phyloP scores from a whole-genome alignment of 192 early-diverging fungal genomes.

The Ramicandelaber brevisporus region DNA sequence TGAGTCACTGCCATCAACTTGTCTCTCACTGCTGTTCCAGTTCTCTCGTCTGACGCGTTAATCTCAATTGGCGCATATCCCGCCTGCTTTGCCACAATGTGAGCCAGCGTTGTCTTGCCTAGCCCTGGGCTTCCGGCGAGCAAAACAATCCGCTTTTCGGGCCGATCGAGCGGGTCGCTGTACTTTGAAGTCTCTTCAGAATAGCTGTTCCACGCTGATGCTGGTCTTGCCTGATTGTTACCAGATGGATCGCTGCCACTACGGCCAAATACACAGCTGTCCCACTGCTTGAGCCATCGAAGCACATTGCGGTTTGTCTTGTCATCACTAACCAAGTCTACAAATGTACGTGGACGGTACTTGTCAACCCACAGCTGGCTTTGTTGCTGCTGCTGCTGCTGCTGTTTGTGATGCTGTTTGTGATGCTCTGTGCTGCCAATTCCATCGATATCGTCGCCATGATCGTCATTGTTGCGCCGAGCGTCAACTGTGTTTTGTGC shows the following conservation, averaged over 20 bases:
- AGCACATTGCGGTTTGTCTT: constrained; percentile 70
- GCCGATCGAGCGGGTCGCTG: constrained; percentile 13
- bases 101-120: constrained; percentile 92
- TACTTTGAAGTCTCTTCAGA: neutral
- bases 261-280: constrained; percentile 72
- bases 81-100: constrained; percentile 66
- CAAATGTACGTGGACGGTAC: constrained; percentile 51
- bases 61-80: constrained; percentile 84
- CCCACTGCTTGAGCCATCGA: constrained; percentile 92
- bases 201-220: neutral
- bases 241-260: constrained; percentile 2
- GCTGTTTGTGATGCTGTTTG: no score
- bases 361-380: constrained; percentile 66
- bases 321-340: constrained; percentile 80
- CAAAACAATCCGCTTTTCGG: constrained; percentile 25
- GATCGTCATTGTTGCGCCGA: no score
- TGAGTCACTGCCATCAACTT: constrained; percentile 53
- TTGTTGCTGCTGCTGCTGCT: no score
- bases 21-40: constrained; percentile 38
- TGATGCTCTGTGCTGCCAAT: no score
- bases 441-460: no score
- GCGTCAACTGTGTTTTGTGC: no score
- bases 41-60: constrained; percentile 95
- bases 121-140: constrained; percentile 79
- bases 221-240: constrained; percentile 3